Evolutionary conservation across 1,284 basidiomycete species (phyloP).

Genomic region (Phlebopus sp.): DNA sequence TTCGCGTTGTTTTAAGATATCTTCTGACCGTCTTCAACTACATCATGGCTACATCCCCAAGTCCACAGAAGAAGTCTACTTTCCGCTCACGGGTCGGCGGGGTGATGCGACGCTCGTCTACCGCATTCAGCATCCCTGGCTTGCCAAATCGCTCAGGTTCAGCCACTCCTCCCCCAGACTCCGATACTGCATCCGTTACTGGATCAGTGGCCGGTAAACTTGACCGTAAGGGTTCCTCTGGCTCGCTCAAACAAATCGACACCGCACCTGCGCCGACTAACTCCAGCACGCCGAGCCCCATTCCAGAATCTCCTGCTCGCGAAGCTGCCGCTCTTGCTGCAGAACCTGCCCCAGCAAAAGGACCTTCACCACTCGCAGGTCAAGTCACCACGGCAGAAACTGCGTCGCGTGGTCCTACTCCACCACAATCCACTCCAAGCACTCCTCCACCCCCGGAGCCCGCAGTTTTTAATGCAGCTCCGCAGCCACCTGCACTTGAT

Average conservation of each 20-base stretch:
- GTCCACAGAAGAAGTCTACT: constrained; percentile 31
- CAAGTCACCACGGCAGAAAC: constrained; percentile 18
- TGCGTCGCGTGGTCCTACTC: constrained; percentile 13
- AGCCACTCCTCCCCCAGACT: constrained; percentile 29
- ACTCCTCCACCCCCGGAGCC: constrained; percentile 13
- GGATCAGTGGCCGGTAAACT: constrained; percentile 27
- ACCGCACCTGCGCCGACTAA: constrained; percentile 18
- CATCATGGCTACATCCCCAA: constrained; percentile 14
- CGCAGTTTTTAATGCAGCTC: constrained; percentile 8
- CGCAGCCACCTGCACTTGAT: constrained; percentile 1
- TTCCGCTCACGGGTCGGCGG: constrained; percentile 35
- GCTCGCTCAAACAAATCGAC: constrained; percentile 29
- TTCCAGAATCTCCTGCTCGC: constrained; percentile 52
- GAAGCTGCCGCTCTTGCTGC: constrained; percentile 41
- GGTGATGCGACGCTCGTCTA: constrained; percentile 32
- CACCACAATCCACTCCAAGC: constrained; percentile 23
- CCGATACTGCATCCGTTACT: constrained; percentile 26
- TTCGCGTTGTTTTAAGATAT: constrained; percentile 2
- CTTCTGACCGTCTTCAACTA: constrained; percentile 7
- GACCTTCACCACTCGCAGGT: constrained; percentile 27
- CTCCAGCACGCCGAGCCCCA: constrained; percentile 43
- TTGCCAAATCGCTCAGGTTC: constrained; percentile 27
- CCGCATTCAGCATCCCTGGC: constrained; percentile 30
- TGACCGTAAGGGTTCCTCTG: constrained; percentile 27
- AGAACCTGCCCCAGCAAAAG: constrained; percentile 26